Percentiles rank a stretch among this genome's conserved stretches.
phyloP scores from a whole-genome alignment of 2,329 filamentous ascomycete species.

The Alternaria sp. region DNA sequence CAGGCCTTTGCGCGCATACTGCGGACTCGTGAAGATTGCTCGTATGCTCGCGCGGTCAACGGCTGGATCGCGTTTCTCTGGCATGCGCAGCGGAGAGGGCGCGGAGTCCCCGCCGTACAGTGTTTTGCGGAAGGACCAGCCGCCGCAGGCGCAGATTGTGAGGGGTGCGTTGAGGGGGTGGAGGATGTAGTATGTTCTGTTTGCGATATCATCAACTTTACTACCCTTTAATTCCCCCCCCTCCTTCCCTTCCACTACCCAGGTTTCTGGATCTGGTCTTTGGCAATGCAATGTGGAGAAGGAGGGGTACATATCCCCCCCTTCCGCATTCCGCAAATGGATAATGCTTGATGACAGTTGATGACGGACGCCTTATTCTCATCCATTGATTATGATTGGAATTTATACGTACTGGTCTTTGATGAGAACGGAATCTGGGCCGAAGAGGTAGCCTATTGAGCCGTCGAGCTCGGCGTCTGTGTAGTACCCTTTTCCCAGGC shows the following conservation, averaged over 20 bases:
- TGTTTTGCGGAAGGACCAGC: conserved; percentile 45
- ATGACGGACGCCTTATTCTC: conserved; percentile 8
- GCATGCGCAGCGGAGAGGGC: conserved; percentile 36
- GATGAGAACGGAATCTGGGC: conserved; percentile 43
- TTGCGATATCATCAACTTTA: background rate
- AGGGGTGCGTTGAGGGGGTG: conserved; percentile 25
- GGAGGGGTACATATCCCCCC: background rate
- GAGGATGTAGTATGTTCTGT: conserved; percentile 44
- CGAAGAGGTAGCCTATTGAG: conserved; percentile 46
- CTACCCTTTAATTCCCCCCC: background rate
- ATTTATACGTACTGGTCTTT: conserved; percentile 28
- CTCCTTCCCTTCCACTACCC: background rate
- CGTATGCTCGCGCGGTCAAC: conserved; percentile 42
- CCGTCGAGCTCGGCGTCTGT: conserved; percentile 43
- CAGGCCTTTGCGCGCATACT: conserved; percentile 35
- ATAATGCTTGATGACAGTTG: background rate
- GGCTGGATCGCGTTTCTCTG: conserved; percentile 35
- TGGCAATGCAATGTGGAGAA: background rate
- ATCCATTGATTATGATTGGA: background rate
- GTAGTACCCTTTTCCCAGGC: conserved; percentile 36
- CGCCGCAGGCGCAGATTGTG: conserved; percentile 43
- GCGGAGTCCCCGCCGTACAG: conserved; percentile 45
- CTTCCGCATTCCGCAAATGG: background rate
- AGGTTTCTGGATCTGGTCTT: background rate
- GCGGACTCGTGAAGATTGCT: conserved; percentile 45